Base-by-base conservation (phyloP, 106 monocot genomes). In the Dioscorea zingiberensis region DNA sequence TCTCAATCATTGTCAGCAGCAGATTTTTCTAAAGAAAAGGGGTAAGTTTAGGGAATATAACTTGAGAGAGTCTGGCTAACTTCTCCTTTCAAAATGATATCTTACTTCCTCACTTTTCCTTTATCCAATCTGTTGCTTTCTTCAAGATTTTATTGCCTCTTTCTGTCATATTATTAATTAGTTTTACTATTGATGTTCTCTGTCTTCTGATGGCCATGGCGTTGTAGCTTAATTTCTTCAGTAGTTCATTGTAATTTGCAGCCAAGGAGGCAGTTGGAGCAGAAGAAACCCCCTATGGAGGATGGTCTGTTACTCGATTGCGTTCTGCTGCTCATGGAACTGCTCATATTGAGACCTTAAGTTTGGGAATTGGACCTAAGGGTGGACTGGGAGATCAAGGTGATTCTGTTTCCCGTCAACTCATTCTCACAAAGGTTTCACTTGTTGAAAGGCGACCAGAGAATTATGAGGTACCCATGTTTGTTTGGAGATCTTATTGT, bases 231-330 rank as follows among this genome's bases (percentile, higher is more conserved):
- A 64, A 83, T 63, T 71, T 78, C 79, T 66, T 81, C 79, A 54
- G 66, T 72, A 68, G 69, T 64, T 74, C 46, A 51, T 47, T 60
- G 27, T 62, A 71, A 27, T 67, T 68, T 85, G 69, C 98, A 98
- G 98, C 88, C 17, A 93, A 78, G 69, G 86, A 98, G 67, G 98
- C 98, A 46, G 93, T 98, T 80, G 98, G 98, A 60, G 93, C 84
- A 32, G 84, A 89, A 47, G 92, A 98, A 73, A 89, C 92, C 14
- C 98, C 93, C 24, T 84, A 78, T 78, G 93, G 93, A 27, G 86
- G 74, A 67, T 98, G 98, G 98, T 89, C 82, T 23, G 93, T 98
- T 12, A 89, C 81, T 55, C 86, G 93, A 71, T 71, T 98, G 75
- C 85, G 98, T 0, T 76, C 93, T 72, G 89, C 81, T 64, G 98